Conservation (phyloP, 2,329 filamentous ascomycete species). For the Elsinoe batatas region DNA sequence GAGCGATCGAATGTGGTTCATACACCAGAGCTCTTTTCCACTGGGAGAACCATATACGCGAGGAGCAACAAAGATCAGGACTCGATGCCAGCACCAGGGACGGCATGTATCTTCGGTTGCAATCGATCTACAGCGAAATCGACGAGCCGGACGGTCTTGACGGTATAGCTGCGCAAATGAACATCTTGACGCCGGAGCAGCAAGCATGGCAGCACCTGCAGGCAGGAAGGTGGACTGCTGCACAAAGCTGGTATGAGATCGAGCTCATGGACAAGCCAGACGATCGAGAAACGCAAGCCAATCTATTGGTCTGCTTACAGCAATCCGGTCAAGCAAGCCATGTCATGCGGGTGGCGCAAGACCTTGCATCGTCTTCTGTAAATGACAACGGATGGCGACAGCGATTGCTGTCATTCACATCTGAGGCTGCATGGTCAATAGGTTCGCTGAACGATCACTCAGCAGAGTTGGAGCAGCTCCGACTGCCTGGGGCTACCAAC, state of each 20-base stretch:
- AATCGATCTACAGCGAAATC: conserved; percentile 93
- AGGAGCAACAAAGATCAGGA: conserved; percentile 34
- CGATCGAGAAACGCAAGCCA: conserved; percentile 67
- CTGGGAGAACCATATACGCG: conserved; percentile 79
- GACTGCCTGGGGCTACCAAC: conserved; percentile 39
- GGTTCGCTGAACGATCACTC: conserved; percentile 68
- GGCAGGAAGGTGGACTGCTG: conserved; percentile 84
- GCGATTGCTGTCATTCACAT: conserved; percentile 66
- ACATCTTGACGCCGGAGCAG: conserved; percentile 81
- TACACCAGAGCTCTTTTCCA: conserved; percentile 89
- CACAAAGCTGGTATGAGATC: conserved; percentile 96
- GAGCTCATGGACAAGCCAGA: conserved; percentile 58
- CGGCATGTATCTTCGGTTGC: conserved; percentile 61
- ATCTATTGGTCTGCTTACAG: conserved; percentile 77
- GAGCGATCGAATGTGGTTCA: conserved; percentile 88
- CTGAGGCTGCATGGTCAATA: conserved; percentile 87
- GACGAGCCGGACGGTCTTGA: conserved; percentile 96
- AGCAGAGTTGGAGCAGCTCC: conserved; percentile 40
- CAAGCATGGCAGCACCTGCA: conserved; percentile 89
- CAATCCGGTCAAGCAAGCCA: conserved; percentile 76
- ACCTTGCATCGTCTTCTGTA: conserved; percentile 8
- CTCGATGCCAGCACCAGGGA: conserved; percentile 41
- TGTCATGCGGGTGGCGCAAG: conserved; percentile 25
- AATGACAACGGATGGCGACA: conserved; percentile 1
- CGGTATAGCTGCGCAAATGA: conserved; percentile 80